Conservation (phyloP, 2,329 filamentous ascomycete genomes). For the Fusarium fracticaudum region DNA sequence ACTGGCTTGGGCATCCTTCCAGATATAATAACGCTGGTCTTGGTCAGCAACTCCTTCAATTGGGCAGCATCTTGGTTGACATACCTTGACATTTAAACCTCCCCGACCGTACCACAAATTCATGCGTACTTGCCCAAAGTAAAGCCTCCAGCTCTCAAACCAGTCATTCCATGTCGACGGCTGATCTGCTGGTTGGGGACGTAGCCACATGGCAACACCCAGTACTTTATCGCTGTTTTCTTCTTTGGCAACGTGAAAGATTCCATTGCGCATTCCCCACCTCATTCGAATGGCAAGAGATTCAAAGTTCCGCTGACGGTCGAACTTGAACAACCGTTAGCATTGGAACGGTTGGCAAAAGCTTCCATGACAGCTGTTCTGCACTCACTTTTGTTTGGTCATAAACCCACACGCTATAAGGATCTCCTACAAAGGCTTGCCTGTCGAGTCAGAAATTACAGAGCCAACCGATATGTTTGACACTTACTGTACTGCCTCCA, state of each 20-base stretch:
- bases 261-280: constrained; percentile 75
- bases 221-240: constrained; percentile 64
- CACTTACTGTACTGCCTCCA: constrained; percentile 68
- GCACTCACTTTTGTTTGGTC: constrained; percentile 60
- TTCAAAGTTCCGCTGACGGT: constrained; percentile 66
- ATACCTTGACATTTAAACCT: constrained; percentile 69
- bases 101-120: constrained; percentile 75
- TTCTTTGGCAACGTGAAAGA: constrained; percentile 77
- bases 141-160: constrained; percentile 72
- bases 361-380: too few relatives aligned
- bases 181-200: constrained; percentile 59
- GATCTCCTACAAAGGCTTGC: constrained; percentile 71
- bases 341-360: accelerated
- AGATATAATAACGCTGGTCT: constrained; percentile 72
- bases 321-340: constrained; percentile 57
- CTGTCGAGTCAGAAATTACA: constrained; percentile 8
- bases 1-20: constrained; percentile 72
- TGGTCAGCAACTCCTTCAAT: not conserved
- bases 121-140: constrained; percentile 71
- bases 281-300: constrained; percentile 72
- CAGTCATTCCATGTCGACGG: constrained; percentile 69
- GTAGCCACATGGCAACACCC: constrained; percentile 78
- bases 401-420: constrained; percentile 74
- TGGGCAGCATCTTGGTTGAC: too few relatives aligned
- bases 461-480: not conserved